These are phyloP conservation scores for Fusarium sp. DNA, from an alignment of 2,329 filamentous ascomycete species.

Conservation along the genomic window DNA sequence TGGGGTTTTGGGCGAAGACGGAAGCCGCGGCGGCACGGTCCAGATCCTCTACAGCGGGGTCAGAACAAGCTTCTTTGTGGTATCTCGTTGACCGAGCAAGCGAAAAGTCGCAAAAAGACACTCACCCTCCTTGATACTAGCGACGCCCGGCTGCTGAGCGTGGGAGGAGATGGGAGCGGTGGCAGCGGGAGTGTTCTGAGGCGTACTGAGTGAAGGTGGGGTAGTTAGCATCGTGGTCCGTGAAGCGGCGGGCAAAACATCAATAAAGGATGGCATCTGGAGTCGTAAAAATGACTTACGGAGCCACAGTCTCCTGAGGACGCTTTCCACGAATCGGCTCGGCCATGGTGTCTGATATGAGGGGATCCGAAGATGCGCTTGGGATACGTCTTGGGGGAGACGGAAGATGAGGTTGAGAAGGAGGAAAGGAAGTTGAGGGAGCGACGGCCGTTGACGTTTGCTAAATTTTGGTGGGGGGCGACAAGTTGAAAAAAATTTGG, in stretches of 20 bases:
- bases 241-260: slow-evolving; percentile 36
- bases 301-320: slow-evolving; percentile 62
- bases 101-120: slow-evolving; percentile 34
- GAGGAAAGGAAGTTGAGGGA: slow-evolving; percentile 48
- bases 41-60: slow-evolving; percentile 74
- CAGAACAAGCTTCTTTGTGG: slow-evolving; percentile 19
- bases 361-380: slow-evolving; percentile 40
- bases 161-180: slow-evolving; percentile 97
- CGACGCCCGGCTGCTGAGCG: slow-evolving; percentile 91
- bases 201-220: slow-evolving; percentile 75
- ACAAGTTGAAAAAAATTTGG: slow-evolving; percentile 50
- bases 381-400: slow-evolving; percentile 43
- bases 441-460: slow-evolving; percentile 49
- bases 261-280: slow-evolving; percentile 24
- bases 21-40: slow-evolving; percentile 87
- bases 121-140: slow-evolving; percentile 97
- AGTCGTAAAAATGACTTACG: slow-evolving; percentile 56
- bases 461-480: slow-evolving; percentile 53
- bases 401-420: slow-evolving; percentile 44
- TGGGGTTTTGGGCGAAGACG: slow-evolving; percentile 94
- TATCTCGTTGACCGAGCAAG: slow-evolving; percentile 7
- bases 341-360: slow-evolving; percentile 59
- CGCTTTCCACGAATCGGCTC: slow-evolving; percentile 71
- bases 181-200: slow-evolving; percentile 95
- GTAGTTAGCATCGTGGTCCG: slow-evolving; percentile 49